Base-by-base conservation (phyloP, 768 basidiomycete genomes). In the Thelephora ganbajun region DNA sequence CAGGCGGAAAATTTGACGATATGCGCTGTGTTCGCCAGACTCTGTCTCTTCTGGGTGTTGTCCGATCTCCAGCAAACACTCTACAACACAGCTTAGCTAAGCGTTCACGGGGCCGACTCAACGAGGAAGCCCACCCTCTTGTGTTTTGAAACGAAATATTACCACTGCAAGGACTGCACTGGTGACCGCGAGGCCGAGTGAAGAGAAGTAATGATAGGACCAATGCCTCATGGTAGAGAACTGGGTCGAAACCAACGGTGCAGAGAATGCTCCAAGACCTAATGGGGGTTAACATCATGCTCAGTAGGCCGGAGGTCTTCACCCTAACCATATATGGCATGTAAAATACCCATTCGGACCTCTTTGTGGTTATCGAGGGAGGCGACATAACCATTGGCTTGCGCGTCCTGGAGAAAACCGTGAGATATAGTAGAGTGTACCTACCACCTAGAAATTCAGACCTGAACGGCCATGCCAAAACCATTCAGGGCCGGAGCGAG, bases 171-270 rank as follows among this genome's bases (percentile, higher is more conserved):
- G 45, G 11, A 71, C 35, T 1, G 71, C 66, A 52, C 84, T 88
- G 36, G 66, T 52, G 13, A 77, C 47, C 0, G 83, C 77, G n/a
- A 92, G 53, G 1, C 76, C 80, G 0, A 90, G 62, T 0, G 85
- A 86, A 1, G 66, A 66, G 7, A 90, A 68, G 56, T 79, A 92
- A 59, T 90, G 83, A 59, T 83, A 81, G 0, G 79, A 83, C 89
- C 88, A 91, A 33, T 65, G 70, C 0, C 53, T 60, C 19, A 75
- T 55, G 48, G 77, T 74, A 0, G 84, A 69, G 53, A 93, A 92
- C 49, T 89, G 83, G 0, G 91, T 93, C 0, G 89, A 73, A 0
- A 82, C 76, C 14, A 93, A 70, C 2, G 91, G 90, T 0, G 88
- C 61, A 6, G 66, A 66, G 9, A 85, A 64, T 2, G 83, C 83